Evolutionary conservation across 345 rosid species (phyloP), one percentile per base, ranked within the genome.

Genomic region (Melastoma malabathricum): DNA sequence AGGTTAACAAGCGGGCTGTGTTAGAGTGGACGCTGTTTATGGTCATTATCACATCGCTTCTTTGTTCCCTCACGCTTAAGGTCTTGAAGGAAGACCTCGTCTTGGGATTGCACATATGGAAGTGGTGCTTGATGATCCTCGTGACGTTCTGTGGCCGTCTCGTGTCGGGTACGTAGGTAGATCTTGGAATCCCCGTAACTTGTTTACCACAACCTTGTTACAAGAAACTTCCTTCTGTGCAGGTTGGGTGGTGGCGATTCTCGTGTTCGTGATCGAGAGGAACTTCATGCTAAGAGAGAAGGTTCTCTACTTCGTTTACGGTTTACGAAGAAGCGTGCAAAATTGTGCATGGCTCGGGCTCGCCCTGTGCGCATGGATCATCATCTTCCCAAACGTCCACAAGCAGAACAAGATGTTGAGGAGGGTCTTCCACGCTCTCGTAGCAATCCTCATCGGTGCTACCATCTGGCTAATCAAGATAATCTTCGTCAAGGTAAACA

Each of bases 401-500:
- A 66, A 72, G 20, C 60, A 59, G 13, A 60, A 76, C 48, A 48
- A 53, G 1, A 61, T 72, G 14, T 47, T 76, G 0, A 61, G 57
- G 50, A 64, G 56, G 52, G 12, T 64, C 1, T 70, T 72, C 39
- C 66, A 63, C 1, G 59, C 50, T 9, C 67, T 80, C 0, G 55
- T 74, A 0, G 73, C 87, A 1, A 56, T 74, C 14, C 60, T 80
- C 0, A 17, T 71, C 0, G 83, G 73, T 2, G 81, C 86, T 1
- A 76, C 80, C 0, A 63, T 80, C 5, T 80, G 86, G 86, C 54
- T 80, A 9, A 18, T 80, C 7, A 79, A 79, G 58, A 76, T 73
- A 10, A 69, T 79, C 3, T 52, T 70, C 1, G 75, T 79, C 8
- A 78, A 78, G 52, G 54, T 51, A 25, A 9, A 5, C 18, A 6